Base-by-base conservation (phyloP, 2,329 filamentous ascomycete species). In the Knufia fluminis region DNA sequence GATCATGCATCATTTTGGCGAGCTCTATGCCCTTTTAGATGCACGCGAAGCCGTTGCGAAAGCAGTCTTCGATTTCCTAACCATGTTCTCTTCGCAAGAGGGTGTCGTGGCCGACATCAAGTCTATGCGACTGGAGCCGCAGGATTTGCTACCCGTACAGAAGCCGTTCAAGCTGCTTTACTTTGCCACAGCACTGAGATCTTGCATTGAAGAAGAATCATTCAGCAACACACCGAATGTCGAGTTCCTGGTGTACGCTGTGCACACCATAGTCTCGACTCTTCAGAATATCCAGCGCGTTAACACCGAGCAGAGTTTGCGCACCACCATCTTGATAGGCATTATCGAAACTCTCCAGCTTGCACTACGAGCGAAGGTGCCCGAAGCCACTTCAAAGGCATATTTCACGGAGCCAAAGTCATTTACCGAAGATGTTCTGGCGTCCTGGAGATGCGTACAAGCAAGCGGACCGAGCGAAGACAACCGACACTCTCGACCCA, bases 11-110 rank as follows among this genome's bases (percentile, higher is more conserved):
- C 86, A 94, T 64, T 94, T 95, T 60, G 77, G 86, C 48, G 82
- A 91, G 53, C 69, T 98, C 20, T 95, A 92, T 75, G 77, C 80
- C 38, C 85, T 91, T 60, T 73, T 97, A 48, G 80, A 81, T 55
- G 77, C 90, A 68, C 78, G 86, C 39, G 82, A 90, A 51, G 73
- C 70, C 44, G 69, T 88, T 36, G 81, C 85, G 4, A 72, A 77
- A 60, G 81, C 86, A 71, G 82, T 89, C 9, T 86, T 83, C 61
- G 70, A 77, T 43, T 88, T 91, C 56, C 71, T 91, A 32, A 70
- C 78, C 48, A 77, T 78, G 16, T 80, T 92, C 49, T 84, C 86
- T 1, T 78, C 81, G 1, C 79, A 87, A 56, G 75, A 78, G 35
- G 74, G 76, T 46, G 71, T 86, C 28, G 64, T 84, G 20, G 70